A percentile compares a stretch with the other conserved stretches of the same genome.
These are phyloP conservation scores for Iberis amara DNA, from an alignment of 441 rosid genomes.

Conservation along the genomic window DNA sequence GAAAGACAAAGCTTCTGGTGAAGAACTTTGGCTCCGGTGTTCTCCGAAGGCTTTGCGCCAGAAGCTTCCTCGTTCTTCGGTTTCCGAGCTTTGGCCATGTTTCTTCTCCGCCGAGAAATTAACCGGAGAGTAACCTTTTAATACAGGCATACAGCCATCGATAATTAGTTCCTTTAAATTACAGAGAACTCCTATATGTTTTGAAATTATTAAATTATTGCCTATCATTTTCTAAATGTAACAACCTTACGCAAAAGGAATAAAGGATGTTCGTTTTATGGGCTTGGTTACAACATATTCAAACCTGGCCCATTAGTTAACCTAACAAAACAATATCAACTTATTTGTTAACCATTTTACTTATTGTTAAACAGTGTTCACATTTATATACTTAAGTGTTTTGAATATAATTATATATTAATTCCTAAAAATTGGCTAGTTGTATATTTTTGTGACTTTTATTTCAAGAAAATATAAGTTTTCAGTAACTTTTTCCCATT, in stretches of 20 bases:
- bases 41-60: slow-evolving; percentile 58
- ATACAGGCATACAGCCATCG: slow-evolving; percentile 5
- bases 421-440: too few relatives aligned
- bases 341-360: too few relatives aligned
- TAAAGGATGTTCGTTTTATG: not conserved
- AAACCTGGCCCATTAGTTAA: not conserved
- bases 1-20: slow-evolving; percentile 95
- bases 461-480: too few relatives aligned
- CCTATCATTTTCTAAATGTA: not conserved
- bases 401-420: too few relatives aligned
- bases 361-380: too few relatives aligned
- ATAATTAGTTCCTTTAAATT: slow-evolving; percentile 10
- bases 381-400: too few relatives aligned
- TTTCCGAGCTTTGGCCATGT: slow-evolving; percentile 91
- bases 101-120: slow-evolving; percentile 7
- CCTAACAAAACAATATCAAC: too few relatives aligned
- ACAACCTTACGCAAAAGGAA: not conserved
- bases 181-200: slow-evolving; percentile 11
- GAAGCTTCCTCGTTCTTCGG: slow-evolving; percentile 68
- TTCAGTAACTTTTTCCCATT: too few relatives aligned
- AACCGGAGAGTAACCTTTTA: slow-evolving; percentile 18
- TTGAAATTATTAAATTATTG: not conserved
- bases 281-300: not conserved
- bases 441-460: too few relatives aligned
- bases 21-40: slow-evolving; percentile 71